Conservation (phyloP, 2,329 filamentous ascomycete species). For the Cercospora sp. region DNA sequence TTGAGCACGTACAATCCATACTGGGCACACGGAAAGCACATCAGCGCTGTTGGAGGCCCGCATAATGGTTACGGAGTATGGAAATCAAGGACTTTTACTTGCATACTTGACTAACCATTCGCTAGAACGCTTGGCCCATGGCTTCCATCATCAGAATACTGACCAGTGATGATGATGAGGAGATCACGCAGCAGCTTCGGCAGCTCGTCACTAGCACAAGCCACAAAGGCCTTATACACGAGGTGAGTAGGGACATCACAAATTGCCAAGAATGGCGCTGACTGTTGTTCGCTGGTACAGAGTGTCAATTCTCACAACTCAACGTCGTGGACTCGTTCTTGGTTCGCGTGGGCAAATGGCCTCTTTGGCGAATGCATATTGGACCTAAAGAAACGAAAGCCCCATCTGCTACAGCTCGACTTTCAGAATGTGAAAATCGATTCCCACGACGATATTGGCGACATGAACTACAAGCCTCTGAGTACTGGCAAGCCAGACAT, state of each 20-base stretch:
- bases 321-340: slow-evolving; percentile 49
- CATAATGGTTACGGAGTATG: slow-evolving; percentile 44
- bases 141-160: slow-evolving; percentile 51
- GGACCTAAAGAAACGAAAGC: slow-evolving; percentile 25
- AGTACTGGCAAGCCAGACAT: neutral
- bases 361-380: slow-evolving; percentile 26
- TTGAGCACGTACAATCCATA: slow-evolving; percentile 49
- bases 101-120: neutral
- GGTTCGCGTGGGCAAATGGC: slow-evolving; percentile 51
- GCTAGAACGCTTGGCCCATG: slow-evolving; percentile 36
- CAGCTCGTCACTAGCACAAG: slow-evolving; percentile 49
- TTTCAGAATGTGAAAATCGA: slow-evolving; percentile 8
- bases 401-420: slow-evolving; percentile 19
- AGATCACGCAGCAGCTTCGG: slow-evolving; percentile 45
- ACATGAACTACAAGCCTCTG: slow-evolving; percentile 15
- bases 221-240: slow-evolving; percentile 51
- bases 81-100: slow-evolving; percentile 43
- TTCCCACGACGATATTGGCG: slow-evolving; percentile 16
- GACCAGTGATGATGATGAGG: slow-evolving; percentile 48
- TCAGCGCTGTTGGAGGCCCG: slow-evolving; percentile 50
- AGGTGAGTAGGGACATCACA: slow-evolving; percentile 25
- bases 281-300: slow-evolving; percentile 4
- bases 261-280: neutral
- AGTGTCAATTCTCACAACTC: slow-evolving; percentile 50
- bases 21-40: slow-evolving; percentile 50